A percentile compares a stretch with the other conserved stretches of the same genome.
Conservation (phyloP, 306 rosid species). For the Fragaria nilgerrensis region DNA sequence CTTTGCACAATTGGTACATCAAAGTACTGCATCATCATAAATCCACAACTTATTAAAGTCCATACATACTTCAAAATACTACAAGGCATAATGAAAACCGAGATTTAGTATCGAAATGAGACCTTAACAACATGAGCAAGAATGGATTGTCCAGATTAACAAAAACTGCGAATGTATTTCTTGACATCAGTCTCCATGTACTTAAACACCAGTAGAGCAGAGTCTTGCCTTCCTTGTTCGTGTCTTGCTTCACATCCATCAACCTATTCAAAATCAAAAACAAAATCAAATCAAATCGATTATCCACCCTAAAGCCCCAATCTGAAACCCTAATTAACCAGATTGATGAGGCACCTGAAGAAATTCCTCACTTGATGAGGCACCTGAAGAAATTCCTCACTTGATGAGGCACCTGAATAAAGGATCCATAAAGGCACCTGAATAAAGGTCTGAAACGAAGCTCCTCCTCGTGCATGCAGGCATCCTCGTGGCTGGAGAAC, state of each 20-base stretch:
- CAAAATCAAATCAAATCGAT: not conserved
- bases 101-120: not conserved
- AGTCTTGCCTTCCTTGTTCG: constrained; percentile 85
- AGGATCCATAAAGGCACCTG: no score
- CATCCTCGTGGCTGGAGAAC: no score
- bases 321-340: not conserved
- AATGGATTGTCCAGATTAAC: constrained; percentile 54
- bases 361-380: no score
- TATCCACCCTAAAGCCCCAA: not conserved
- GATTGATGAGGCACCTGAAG: not conserved
- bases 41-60: no score
- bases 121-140: constrained; percentile 56
- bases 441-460: no score
- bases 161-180: constrained; percentile 68
- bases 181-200: constrained; percentile 91
- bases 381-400: no score
- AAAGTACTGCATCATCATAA: no score
- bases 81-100: no score
- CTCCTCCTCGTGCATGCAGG: no score
- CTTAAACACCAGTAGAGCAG: constrained; percentile 85
- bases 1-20: no score
- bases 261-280: constrained; percentile 34
- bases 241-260: constrained; percentile 90
- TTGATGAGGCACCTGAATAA: no score
- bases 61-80: no score